These are phyloP conservation scores for Prunus armeniaca DNA, from an alignment of 306 rosid genomes.

Conservation along the genomic window DNA sequence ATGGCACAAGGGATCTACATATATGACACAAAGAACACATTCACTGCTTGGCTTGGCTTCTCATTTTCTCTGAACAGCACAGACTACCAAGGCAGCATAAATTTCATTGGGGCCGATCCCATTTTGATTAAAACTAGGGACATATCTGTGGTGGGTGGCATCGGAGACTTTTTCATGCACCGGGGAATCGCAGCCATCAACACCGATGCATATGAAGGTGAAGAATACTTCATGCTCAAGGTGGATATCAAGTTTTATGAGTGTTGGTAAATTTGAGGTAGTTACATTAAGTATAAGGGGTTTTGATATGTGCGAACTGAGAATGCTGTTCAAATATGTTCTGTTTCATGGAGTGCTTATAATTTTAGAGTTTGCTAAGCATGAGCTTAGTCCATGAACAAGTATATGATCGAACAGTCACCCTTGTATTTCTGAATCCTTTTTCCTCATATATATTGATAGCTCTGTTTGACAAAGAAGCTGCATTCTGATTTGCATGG, in stretches of 20 bases:
- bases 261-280: conserved; percentile 43
- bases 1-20: conserved; percentile 78
- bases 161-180: conserved; percentile 79
- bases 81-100: conserved; percentile 47
- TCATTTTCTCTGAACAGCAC: conserved; percentile 49
- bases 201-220: conserved; percentile 75
- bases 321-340: not conserved
- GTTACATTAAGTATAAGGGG: not conserved
- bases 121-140: conserved; percentile 54
- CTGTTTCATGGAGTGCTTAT: not conserved
- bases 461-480: not conserved
- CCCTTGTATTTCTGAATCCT: not conserved
- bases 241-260: conserved; percentile 63
- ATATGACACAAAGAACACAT: conserved; percentile 60
- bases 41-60: conserved; percentile 68
- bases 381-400: not conserved
- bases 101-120: conserved; percentile 67
- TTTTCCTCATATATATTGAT: not conserved
- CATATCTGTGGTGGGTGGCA: conserved; percentile 68
- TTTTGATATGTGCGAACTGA: not conserved
- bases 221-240: conserved; percentile 65
- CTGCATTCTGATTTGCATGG: not conserved
- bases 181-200: conserved; percentile 64
- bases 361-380: not conserved
- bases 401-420: not conserved